phyloP scores from a whole-genome alignment of 768 basidiomycete species.

The Hydnomerulius pinastri region DNA sequence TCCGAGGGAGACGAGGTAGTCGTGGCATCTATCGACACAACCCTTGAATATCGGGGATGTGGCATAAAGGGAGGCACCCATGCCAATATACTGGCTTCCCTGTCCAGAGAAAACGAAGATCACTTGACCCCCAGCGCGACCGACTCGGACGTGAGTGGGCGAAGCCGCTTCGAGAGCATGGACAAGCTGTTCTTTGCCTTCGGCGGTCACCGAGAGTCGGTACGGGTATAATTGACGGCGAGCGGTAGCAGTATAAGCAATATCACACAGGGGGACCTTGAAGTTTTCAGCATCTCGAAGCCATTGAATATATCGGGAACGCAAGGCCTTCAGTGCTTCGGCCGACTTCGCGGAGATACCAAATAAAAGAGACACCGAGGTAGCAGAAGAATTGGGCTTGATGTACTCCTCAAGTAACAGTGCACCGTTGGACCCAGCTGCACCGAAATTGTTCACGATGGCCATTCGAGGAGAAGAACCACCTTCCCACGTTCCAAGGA shows the following conservation, averaged over 20 bases:
- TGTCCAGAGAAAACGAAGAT: conserved; percentile 78
- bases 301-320: conserved; percentile 48
- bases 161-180: conserved; percentile 41
- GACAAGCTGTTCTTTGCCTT: conserved; percentile 46
- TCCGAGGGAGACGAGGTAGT: conserved; percentile 46
- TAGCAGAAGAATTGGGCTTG: not conserved
- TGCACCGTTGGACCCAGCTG: conserved; percentile 69
- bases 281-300: conserved; percentile 36
- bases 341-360: conserved; percentile 64
- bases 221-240: conserved; percentile 57
- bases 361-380: conserved; percentile 44
- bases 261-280: conserved; percentile 41
- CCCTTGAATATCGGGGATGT: conserved; percentile 48
- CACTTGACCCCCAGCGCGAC: conserved; percentile 33
- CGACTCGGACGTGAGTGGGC: conserved; percentile 33
- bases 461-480: conserved; percentile 47
- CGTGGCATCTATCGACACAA: conserved; percentile 61
- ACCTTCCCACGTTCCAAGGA: conserved; percentile 44
- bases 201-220: conserved; percentile 52
- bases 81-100: conserved; percentile 65
- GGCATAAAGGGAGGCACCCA: conserved; percentile 60
- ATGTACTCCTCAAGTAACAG: conserved; percentile 59
- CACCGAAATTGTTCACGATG: conserved; percentile 75
- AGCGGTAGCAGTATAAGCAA: conserved; percentile 70
- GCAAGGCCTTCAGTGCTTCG: conserved; percentile 47